Evolutionary conservation across 768 basidiomycete genomes (phyloP).

Genomic region (Suillus hirtellus): DNA sequence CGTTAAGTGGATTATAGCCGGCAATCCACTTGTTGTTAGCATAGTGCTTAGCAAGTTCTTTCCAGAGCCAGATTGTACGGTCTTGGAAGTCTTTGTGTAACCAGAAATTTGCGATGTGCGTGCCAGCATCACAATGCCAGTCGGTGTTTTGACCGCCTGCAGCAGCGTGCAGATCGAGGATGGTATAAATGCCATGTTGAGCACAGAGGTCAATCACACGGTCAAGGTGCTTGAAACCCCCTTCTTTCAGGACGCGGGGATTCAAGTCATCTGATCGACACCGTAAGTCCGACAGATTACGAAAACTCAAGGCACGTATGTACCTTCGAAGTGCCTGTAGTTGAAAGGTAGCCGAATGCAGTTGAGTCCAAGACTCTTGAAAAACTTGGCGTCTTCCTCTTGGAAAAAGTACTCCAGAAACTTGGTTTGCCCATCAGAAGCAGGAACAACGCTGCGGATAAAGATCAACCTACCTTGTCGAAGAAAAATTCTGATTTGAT

Average conservation of each 20-base stretch:
- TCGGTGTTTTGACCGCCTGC: conserved; percentile 75
- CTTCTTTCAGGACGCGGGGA: conserved; percentile 70
- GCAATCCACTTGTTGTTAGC: conserved; percentile 80
- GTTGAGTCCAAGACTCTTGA: conserved; percentile 77
- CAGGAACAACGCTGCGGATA: background rate
- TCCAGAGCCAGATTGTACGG: conserved; percentile 76
- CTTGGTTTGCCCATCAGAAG: conserved; percentile 34
- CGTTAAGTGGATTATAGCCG: conserved; percentile 86
- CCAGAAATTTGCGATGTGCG: conserved; percentile 76
- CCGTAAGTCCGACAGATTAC: background rate
- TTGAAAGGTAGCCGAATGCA: conserved; percentile 77
- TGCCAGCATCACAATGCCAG: conserved; percentile 79
- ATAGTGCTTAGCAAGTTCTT: conserved; percentile 73
- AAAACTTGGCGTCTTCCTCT: conserved; percentile 73
- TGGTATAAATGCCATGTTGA: conserved; percentile 72
- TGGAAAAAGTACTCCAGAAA: conserved; percentile 85
- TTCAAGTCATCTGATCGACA: conserved; percentile 63
- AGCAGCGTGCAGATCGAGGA: conserved; percentile 79
- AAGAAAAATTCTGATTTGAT: conserved; percentile 79
- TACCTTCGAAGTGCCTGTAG: conserved; percentile 67
- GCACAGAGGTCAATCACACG: conserved; percentile 78
- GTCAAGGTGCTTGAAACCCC: conserved; percentile 81
- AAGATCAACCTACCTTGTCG: conserved; percentile 59
- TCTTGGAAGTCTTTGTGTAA: conserved; percentile 86
- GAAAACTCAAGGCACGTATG: background rate